A percentile compares a stretch with the other conserved stretches of the same genome.
These are phyloP conservation scores for Paracorniculantispora psalliotae DNA, from an alignment of 2,329 filamentous ascomycete genomes.

Conservation along the genomic window DNA sequence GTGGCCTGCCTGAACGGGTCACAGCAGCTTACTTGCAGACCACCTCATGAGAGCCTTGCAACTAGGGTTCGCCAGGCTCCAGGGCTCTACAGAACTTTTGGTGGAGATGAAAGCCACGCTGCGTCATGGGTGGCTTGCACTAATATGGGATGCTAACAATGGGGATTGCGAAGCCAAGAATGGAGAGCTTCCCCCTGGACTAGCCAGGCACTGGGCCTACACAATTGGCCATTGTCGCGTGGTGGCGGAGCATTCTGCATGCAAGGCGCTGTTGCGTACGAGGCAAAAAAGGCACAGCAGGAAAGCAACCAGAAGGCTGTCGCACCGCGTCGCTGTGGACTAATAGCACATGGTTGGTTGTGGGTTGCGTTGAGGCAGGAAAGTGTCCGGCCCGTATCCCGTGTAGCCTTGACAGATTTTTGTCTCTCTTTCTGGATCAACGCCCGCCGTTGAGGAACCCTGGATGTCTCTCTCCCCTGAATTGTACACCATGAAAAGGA, in stretches of 20 bases:
- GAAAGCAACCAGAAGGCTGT: background rate
- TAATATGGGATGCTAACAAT: background rate
- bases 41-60: background rate
- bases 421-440: too few species aligned
- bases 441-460: too few species aligned
- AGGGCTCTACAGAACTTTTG: background rate
- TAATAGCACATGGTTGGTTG: too few species aligned
- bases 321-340: background rate
- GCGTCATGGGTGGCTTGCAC: background rate
- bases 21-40: background rate
- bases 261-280: background rate
- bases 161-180: background rate
- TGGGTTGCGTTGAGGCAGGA: too few species aligned
- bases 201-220: conserved; percentile 6
- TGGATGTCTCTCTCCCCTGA: background rate
- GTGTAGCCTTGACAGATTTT: too few species aligned
- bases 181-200: conserved; percentile 1
- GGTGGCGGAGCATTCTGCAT: conserved; percentile 8
- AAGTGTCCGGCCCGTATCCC: too few species aligned
- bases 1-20: background rate
- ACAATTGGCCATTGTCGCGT: conserved; percentile 8
- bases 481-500: too few species aligned
- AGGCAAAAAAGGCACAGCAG: background rate
- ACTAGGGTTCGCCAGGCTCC: background rate
- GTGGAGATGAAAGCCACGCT: background rate